phyloP scores from a whole-genome alignment of 106 monocot genomes.

The Agapanthus africanus region DNA sequence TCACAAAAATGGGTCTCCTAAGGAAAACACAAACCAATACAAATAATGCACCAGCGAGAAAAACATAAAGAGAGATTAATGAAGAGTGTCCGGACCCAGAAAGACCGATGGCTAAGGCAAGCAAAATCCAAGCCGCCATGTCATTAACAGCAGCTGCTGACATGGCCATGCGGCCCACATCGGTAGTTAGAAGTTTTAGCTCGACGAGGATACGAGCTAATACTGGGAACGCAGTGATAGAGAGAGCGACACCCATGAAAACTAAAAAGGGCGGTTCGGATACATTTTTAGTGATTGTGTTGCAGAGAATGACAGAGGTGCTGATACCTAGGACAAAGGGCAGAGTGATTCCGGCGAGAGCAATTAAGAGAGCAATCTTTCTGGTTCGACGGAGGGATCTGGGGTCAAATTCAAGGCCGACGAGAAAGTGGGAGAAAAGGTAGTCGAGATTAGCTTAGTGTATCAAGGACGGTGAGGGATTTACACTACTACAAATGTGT shows the following conservation, averaged over 20 bases:
- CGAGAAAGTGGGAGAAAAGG: slow-evolving; percentile 23
- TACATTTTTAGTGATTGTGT: slow-evolving; percentile 14
- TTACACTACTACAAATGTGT: too few relatives aligned
- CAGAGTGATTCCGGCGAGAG: slow-evolving; percentile 12
- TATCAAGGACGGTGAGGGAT: slow-evolving; percentile 19
- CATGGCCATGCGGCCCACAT: slow-evolving; percentile 16
- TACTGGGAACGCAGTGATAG: slow-evolving; percentile 16
- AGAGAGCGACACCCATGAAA: slow-evolving; percentile 12
- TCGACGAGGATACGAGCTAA: slow-evolving; percentile 12
- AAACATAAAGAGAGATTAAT: slow-evolving; percentile 13
- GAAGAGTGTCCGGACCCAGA: slow-evolving; percentile 16
- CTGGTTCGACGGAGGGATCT: slow-evolving; percentile 11
- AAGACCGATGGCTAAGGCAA: slow-evolving; percentile 11
- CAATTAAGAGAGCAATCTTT: slow-evolving; percentile 15
- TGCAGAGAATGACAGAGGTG: slow-evolving; percentile 13
- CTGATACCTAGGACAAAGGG: slow-evolving; percentile 19
- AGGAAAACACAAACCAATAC: slow-evolving; percentile 2
- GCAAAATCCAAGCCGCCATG: slow-evolving; percentile 12
- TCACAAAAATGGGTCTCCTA: slow-evolving; percentile 8
- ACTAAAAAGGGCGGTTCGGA: slow-evolving; percentile 8
- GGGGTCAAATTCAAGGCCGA: slow-evolving; percentile 17
- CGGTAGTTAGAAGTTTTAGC: slow-evolving; percentile 21
- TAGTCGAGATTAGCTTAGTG: slow-evolving; percentile 22
- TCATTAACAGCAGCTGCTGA: slow-evolving; percentile 16
- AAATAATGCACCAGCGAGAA: slow-evolving; percentile 16